Evolutionary conservation across 1,284 basidiomycete species (phyloP).

Genomic region (Rhodotorula sp.): DNA sequence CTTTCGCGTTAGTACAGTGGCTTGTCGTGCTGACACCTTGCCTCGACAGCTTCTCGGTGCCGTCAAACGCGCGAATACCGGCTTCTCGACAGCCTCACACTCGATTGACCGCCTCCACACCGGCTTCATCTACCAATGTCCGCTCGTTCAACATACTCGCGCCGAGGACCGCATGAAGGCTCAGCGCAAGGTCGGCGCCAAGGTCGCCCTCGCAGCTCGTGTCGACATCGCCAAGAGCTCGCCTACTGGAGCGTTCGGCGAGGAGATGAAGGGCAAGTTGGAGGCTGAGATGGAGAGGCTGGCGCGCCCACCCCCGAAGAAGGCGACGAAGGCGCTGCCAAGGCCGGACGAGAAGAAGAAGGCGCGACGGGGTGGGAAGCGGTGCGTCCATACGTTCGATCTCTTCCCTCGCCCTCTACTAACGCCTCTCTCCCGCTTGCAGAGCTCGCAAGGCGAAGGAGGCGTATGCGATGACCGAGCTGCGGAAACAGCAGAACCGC

Average conservation of each 20-base stretch:
- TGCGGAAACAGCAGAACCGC: conserved; percentile 94
- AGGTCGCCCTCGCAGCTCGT: conserved; percentile 81
- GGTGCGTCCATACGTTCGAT: conserved; percentile 54
- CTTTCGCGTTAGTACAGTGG: not conserved
- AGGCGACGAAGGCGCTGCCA: conserved; percentile 92
- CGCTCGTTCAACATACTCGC: conserved; percentile 78
- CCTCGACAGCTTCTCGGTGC: conserved; percentile 79
- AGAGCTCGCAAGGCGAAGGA: conserved; percentile 96
- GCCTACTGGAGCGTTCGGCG: conserved; percentile 73
- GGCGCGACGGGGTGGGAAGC: conserved; percentile 89
- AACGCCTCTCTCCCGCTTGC: not conserved
- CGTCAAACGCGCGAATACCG: conserved; percentile 81
- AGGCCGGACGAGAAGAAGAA: conserved; percentile 90
- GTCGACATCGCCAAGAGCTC: conserved; percentile 82
- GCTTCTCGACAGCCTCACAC: conserved; percentile 71
- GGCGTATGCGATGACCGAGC: conserved; percentile 91
- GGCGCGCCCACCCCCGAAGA: conserved; percentile 88
- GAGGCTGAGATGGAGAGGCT: conserved; percentile 88
- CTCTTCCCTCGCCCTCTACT: too few relatives aligned
- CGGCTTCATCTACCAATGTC: conserved; percentile 93
- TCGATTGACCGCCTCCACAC: conserved; percentile 69
- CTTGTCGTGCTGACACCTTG: not conserved
- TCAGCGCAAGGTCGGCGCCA: conserved; percentile 89
- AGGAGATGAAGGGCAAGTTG: conserved; percentile 75
- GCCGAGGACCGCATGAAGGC: conserved; percentile 90